Conservation (phyloP, 768 basidiomycete genomes). For the Phallus indusiatus region DNA sequence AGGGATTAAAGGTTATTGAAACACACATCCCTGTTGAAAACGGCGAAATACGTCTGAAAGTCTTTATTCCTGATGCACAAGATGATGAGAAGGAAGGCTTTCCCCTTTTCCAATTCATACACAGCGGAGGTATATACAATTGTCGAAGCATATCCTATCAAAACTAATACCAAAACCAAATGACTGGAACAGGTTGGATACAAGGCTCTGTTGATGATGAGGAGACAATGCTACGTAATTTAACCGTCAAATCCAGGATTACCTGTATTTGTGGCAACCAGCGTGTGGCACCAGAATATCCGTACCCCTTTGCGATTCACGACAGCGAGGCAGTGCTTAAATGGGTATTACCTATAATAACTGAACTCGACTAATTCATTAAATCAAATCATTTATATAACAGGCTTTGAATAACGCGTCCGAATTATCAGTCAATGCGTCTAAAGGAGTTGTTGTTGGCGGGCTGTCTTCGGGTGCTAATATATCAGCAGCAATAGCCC, state of each 20-base stretch:
- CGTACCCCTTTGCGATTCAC: slow-evolving; percentile 16
- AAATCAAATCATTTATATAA: not conserved
- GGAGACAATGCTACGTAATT: slow-evolving; percentile 13
- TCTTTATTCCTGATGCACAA: not conserved
- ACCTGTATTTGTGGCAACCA: slow-evolving; percentile 11
- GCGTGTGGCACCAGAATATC: slow-evolving; percentile 20
- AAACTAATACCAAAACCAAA: not conserved
- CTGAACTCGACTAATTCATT: not conserved
- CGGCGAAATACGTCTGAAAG: not conserved
- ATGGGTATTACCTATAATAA: slow-evolving; percentile 15
- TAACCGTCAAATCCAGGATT: slow-evolving; percentile 13
- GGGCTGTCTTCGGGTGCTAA: slow-evolving; percentile 19
- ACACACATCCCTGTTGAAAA: not conserved
- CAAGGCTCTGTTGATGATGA: slow-evolving; percentile 12
- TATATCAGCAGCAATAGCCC: slow-evolving; percentile 15
- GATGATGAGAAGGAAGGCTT: not conserved
- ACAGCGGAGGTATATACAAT: not conserved
- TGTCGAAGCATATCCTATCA: not conserved
- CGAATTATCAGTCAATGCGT: slow-evolving; percentile 10
- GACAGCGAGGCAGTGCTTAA: slow-evolving; percentile 18
- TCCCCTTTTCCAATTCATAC: not conserved
- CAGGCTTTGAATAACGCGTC: slow-evolving; percentile 9
- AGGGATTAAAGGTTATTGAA: not conserved
- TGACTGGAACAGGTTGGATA: not conserved
- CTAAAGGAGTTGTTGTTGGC: slow-evolving; percentile 19